Base-by-base conservation (phyloP, 148 eudicot genomes). In the Camellia japonica region DNA sequence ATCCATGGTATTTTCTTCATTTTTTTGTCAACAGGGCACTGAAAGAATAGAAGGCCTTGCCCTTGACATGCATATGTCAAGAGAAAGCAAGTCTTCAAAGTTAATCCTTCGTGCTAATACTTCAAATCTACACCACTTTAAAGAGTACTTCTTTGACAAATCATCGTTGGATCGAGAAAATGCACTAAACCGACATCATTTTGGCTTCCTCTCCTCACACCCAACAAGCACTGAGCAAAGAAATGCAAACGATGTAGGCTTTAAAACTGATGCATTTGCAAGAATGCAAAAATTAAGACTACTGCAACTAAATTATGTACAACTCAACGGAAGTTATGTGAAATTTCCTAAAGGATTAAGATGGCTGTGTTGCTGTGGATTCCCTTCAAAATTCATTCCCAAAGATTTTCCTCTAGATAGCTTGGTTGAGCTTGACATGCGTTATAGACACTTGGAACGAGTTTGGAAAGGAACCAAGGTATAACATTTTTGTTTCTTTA, bases 341-440 rank as follows among this genome's bases (percentile, higher is more conserved):
- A 5, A 62, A n/a, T 49, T 80, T 19, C 70, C 77, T 60, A 49
- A 61, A 7, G 9, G 51, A 47, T 47, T 47, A 47, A 47, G 51
- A 47, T 47, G 51, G 51, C 2, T 47, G 7, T 47, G 51, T 47
- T 47, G 51, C 6, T 3, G 0, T 47, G 51, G 51, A 47, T 47
- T 5, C 51, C 51, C 51, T 47, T 19, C 8, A 8, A 80, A 20
- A 49, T 60, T n/a, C 18, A 23, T 80, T 2, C 77, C 77, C 10
- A 63, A 11, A 11, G 43, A 49, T 18, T 74, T 80, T 41, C 62
- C 56, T 20, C 12, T 66, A 44, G 65, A 64, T 60, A 73, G 38
- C 47, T 38, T 73, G 69, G 78, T 80, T 73, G 62, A 52, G 3
- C 66, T 80, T 60, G 77, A 73, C 60, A 61, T 80, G 73, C 20